Percentiles rank a stretch among this genome's conserved stretches.
These are phyloP conservation scores for Ilex asprella DNA, from an alignment of 257 asterid genomes.

Conservation along the genomic window DNA sequence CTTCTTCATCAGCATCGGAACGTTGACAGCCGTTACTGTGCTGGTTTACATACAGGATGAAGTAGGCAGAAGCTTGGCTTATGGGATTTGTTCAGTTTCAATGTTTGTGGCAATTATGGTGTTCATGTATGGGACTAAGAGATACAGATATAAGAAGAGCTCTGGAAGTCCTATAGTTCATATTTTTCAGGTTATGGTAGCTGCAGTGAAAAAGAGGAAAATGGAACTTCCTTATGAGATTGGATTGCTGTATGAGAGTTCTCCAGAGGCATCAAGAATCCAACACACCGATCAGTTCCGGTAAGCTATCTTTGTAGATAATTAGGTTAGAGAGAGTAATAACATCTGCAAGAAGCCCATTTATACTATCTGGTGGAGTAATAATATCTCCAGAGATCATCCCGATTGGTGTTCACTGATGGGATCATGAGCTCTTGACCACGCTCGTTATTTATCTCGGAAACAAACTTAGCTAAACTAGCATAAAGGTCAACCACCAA, in stretches of 20 bases:
- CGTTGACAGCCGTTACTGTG: constrained; percentile 73
- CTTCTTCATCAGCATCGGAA: constrained; percentile 85
- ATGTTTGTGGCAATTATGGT: constrained; percentile 52
- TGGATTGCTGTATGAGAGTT: constrained; percentile 47
- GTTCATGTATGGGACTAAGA: constrained; percentile 56
- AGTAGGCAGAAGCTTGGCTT: constrained; percentile 63
- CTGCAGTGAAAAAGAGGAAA: constrained; percentile 52
- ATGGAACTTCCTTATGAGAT: constrained; percentile 46
- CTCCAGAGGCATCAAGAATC: constrained; percentile 54
- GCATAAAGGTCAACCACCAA: too few species aligned
- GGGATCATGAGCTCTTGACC: too few species aligned
- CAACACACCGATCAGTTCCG: constrained; percentile 57
- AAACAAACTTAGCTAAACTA: too few species aligned
- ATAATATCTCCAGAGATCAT: too few species aligned
- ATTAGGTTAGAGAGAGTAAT: too few species aligned
- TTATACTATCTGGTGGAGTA: too few species aligned
- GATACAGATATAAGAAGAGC: constrained; percentile 67
- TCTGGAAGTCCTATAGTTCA: constrained; percentile 73
- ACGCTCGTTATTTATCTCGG: too few species aligned
- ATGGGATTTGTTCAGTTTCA: constrained; percentile 63
- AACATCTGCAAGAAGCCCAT: too few species aligned
- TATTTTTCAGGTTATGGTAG: constrained; percentile 61
- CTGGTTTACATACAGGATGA: constrained; percentile 82
- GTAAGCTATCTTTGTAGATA: constrained; percentile 21
- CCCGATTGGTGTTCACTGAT: too few species aligned